Evolutionary conservation across 352 stramenopile species (phyloP).

Genomic region (Peronospora farinosa): DNA sequence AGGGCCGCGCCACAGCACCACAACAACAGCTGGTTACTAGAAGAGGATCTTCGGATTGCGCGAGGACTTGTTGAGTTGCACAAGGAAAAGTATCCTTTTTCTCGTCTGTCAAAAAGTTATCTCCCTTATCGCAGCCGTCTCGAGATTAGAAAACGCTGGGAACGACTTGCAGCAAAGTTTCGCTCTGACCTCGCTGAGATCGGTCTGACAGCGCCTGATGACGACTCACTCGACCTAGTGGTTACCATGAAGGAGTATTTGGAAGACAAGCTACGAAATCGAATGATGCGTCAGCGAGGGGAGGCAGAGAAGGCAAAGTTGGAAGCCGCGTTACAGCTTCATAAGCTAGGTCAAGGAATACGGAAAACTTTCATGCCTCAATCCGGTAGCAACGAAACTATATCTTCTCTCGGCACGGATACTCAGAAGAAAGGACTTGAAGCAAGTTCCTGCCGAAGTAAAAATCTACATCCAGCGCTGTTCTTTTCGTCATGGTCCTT

Average conservation of each 20-base stretch:
- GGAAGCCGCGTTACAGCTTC: constrained; percentile 24
- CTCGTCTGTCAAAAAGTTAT: constrained; percentile 45
- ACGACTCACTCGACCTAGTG: constrained; percentile 42
- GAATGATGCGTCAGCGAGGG: constrained; percentile 18
- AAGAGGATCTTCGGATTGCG: constrained; percentile 74
- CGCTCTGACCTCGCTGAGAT: constrained; percentile 23
- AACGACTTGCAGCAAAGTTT: constrained; percentile 35
- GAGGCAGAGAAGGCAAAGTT: constrained; percentile 26
- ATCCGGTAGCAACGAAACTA: background rate
- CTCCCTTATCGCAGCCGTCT: constrained; percentile 61
- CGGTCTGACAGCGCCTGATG: constrained; percentile 23
- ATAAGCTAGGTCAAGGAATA: constrained; percentile 18
- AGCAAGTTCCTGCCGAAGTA: constrained; percentile 30
- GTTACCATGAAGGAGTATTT: constrained; percentile 49
- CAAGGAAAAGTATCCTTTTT: constrained; percentile 57
- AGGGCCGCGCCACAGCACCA: constrained; percentile 32
- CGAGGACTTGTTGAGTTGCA: constrained; percentile 63
- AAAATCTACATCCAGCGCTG: constrained; percentile 71
- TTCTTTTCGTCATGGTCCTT: constrained; percentile 85
- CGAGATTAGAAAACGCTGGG: constrained; percentile 67
- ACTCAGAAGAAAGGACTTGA: constrained; percentile 16
- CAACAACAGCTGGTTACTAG: constrained; percentile 52
- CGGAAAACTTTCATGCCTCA: constrained; percentile 1
- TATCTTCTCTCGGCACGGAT: constrained; percentile 2
- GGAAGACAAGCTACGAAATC: constrained; percentile 42